A percentile compares a stretch with the other conserved stretches of the same genome.
Evolutionary conservation across 176 grass and related monocot species (phyloP).

Genomic region (Paspalum notatum): DNA sequence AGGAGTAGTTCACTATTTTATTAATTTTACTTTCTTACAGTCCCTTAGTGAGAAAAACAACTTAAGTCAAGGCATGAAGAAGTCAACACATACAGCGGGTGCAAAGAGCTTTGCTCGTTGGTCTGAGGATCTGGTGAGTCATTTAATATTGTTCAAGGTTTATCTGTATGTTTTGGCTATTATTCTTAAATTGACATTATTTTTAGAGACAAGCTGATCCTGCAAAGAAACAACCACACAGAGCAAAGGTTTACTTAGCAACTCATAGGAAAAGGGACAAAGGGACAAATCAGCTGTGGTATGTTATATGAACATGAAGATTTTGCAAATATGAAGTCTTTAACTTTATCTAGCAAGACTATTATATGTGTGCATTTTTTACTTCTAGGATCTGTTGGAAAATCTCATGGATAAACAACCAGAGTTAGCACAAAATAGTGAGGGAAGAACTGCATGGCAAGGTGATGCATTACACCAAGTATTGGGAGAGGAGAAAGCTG

Average conservation of each 20-base stretch:
- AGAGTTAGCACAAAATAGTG: not conserved
- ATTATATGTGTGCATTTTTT: not conserved
- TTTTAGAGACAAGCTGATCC: too few relatives aligned
- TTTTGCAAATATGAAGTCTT: not conserved
- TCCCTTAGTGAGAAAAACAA: constrained; percentile 23
- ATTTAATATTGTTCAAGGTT: not conserved
- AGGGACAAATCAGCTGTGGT: not conserved
- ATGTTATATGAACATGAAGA: not conserved
- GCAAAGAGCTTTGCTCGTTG: constrained; percentile 33
- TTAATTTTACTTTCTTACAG: not conserved
- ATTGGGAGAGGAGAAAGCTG: not conserved
- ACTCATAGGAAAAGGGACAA: constrained; percentile 28
- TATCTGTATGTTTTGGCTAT: too few relatives aligned
- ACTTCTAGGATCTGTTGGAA: not conserved
- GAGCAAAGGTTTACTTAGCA: constrained; percentile 27
- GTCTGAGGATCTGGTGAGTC: constrained; percentile 24
- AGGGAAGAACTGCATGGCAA: constrained; percentile 31
- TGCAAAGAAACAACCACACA: not conserved
- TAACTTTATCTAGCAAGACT: not conserved
- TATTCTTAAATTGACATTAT: too few relatives aligned
- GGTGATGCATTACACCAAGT: constrained; percentile 33
- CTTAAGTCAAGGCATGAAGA: not conserved
- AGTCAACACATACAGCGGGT: constrained; percentile 30
- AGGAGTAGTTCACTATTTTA: not conserved
- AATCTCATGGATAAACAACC: not conserved